Base-by-base conservation (phyloP, 1,139 yeast species). In the Scheffersomyces insectosa region DNA sequence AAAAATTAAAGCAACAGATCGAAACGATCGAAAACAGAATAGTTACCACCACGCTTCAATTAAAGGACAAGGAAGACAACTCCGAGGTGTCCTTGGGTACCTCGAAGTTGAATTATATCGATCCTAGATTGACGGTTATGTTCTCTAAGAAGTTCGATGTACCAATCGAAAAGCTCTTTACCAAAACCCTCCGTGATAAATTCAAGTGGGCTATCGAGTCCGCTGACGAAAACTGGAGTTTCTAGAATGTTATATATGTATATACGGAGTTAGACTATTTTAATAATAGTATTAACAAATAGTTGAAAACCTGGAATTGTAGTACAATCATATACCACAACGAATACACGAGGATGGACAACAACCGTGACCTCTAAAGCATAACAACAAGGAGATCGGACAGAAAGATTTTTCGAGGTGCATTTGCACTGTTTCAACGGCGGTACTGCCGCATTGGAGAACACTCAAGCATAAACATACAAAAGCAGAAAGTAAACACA, bases 151-250 rank as follows among this genome's bases (percentile, higher is more conserved):
- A 83, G 65, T 89, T 73, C 60, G 75, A 81, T 45, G 97, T 93
- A 23, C 98, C 98, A 10, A 85, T 93, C 47, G 98, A 91, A 64
- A 90, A 88, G 66, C 75, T 93, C 42, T 90, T 93, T 56, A 86
- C 97, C 20, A 90, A 89, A 66, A 87, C 98, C 0, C 72, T 91
- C 51, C 75, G 98, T 50, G 97, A 91, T 37, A 91, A 91, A 70
- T 91, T 91, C 67, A 84, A 81, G 42, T 91, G 99, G 99, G 98
- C 99, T 23, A 85, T 91, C 44, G 95, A 91, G 62, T 83, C 93
- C 40, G 91, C 84, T 4, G 97, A 87, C 60, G 89, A 81, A 52
- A 71, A 88, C 57, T 91, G 99, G 99, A 75, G 82, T 53, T 90
- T 90, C 59, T 89, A 63, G 36, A 14, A 14, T 20, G 25, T 20